Evolutionary conservation across 768 basidiomycete genomes (phyloP).

Genomic region (Pisolithus marmoratus): DNA sequence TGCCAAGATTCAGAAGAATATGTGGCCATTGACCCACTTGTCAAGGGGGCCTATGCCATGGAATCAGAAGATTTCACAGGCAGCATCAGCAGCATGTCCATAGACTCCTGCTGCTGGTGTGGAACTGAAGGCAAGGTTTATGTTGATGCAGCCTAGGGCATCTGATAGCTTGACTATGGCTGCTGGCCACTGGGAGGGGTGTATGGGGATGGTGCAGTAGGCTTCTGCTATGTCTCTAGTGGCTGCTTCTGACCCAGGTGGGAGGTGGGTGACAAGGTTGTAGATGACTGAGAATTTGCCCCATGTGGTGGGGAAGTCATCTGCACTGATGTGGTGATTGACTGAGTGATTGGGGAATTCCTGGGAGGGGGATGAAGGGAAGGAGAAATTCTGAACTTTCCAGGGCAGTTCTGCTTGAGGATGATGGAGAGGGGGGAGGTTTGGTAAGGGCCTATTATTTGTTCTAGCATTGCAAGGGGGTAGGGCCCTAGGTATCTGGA

Average conservation of each 20-base stretch:
- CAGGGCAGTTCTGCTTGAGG: constrained; percentile 30
- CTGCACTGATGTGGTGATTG: constrained; percentile 18
- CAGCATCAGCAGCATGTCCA: too few relatives aligned
- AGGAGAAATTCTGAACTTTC: constrained; percentile 33
- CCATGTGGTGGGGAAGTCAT: constrained; percentile 38
- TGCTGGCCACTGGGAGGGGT: constrained; percentile 7
- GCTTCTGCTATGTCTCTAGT: constrained; percentile 29
- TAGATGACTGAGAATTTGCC: constrained; percentile 4
- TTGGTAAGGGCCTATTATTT: constrained; percentile 34
- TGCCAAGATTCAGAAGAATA: too few relatives aligned
- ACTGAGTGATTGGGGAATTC: constrained; percentile 25
- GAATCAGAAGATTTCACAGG: too few relatives aligned
- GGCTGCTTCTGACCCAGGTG: background rate
- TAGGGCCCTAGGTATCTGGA: constrained; percentile 31
- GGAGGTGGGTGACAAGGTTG: constrained; percentile 13
- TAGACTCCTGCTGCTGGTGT: too few relatives aligned
- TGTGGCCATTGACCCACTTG: too few relatives aligned
- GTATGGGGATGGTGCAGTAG: constrained; percentile 19
- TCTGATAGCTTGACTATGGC: too few relatives aligned
- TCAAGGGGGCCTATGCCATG: too few relatives aligned
- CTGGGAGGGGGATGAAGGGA: constrained; percentile 14
- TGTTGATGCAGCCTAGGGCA: too few relatives aligned
- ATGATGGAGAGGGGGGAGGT: constrained; percentile 32
- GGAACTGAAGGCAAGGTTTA: too few relatives aligned
- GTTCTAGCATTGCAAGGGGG: constrained; percentile 10